Conservation (phyloP, 169 alveolate genomes). For the Theileria sp. region DNA sequence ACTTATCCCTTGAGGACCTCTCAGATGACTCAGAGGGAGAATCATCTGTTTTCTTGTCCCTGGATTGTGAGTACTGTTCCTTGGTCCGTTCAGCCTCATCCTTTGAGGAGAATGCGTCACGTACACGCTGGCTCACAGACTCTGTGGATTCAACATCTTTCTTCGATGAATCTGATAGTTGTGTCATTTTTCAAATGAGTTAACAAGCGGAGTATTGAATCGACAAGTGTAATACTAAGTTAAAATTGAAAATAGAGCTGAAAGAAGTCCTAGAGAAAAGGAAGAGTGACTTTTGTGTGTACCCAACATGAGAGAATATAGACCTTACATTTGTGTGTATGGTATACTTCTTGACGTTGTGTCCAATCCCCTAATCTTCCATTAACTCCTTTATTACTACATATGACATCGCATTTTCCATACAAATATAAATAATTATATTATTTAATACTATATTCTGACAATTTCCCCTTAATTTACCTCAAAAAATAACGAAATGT, state of each 20-base stretch:
- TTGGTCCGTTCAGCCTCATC: background rate
- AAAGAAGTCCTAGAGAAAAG: too few species aligned
- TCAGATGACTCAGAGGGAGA: conserved; percentile 7
- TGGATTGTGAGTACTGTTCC: background rate
- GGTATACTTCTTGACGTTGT: background rate
- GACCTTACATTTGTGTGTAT: background rate
- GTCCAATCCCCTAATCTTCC: background rate
- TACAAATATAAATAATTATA: too few species aligned
- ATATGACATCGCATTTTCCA: background rate
- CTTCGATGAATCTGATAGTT: background rate
- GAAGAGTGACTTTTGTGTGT: background rate
- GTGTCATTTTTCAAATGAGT: background rate
- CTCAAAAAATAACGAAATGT: too few species aligned
- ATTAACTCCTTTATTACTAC: background rate
- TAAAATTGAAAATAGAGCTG: too few species aligned
- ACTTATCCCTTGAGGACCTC: background rate
- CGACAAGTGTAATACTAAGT: background rate
- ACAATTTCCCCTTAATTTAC: too few species aligned
- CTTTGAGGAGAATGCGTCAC: background rate
- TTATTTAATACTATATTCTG: too few species aligned
- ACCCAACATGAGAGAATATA: background rate
- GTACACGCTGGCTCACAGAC: background rate
- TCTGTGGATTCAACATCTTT: background rate
- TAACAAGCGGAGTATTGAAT: background rate
- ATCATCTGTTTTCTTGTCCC: background rate